phyloP scores from a whole-genome alignment of 352 stramenopile genomes.

The Globisporangium yorkense region DNA sequence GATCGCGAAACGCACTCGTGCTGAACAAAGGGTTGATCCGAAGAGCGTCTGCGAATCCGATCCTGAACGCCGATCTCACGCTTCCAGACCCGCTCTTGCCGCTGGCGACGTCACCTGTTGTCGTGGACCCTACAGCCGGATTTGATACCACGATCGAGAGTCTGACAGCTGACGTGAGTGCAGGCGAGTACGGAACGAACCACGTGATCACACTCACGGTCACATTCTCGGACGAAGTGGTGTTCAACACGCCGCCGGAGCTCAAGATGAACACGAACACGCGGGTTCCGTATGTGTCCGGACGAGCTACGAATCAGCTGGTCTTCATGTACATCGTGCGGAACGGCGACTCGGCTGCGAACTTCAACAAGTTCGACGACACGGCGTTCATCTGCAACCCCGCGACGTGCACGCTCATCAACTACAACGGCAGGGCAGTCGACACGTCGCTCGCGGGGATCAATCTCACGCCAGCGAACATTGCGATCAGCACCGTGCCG shows the following conservation, averaged over 20 bases:
- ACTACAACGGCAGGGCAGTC: slow-evolving; percentile 52
- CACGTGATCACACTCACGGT: slow-evolving; percentile 68
- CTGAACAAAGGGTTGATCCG: slow-evolving; percentile 63
- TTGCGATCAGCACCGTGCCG: slow-evolving; percentile 53
- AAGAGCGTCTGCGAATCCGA: slow-evolving; percentile 38
- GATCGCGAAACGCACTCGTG: slow-evolving; percentile 31
- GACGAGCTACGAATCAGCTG: slow-evolving; percentile 37
- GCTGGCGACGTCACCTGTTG: slow-evolving; percentile 36
- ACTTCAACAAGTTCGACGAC: slow-evolving; percentile 56
- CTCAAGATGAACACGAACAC: slow-evolving; percentile 60
- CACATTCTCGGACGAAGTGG: slow-evolving; percentile 75
- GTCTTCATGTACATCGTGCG: slow-evolving; percentile 72
- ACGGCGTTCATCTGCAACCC: slow-evolving; percentile 38
- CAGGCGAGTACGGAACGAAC: slow-evolving; percentile 61
- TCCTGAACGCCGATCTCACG: slow-evolving; percentile 46
- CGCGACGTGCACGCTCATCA: slow-evolving; percentile 47
- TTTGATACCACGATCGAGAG: slow-evolving; percentile 37
- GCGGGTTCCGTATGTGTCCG: slow-evolving; percentile 51
- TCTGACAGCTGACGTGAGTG: slow-evolving; percentile 37
- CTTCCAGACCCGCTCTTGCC: slow-evolving; percentile 33
- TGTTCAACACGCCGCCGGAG: slow-evolving; percentile 34
- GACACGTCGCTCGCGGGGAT: slow-evolving; percentile 35
- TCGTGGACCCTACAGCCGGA: slow-evolving; percentile 38
- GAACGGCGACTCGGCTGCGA: slow-evolving; percentile 29
- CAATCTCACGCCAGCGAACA: slow-evolving; percentile 32